Evolutionary conservation across 768 basidiomycete genomes (phyloP).

Genomic region (Neoboletus magnificus): DNA sequence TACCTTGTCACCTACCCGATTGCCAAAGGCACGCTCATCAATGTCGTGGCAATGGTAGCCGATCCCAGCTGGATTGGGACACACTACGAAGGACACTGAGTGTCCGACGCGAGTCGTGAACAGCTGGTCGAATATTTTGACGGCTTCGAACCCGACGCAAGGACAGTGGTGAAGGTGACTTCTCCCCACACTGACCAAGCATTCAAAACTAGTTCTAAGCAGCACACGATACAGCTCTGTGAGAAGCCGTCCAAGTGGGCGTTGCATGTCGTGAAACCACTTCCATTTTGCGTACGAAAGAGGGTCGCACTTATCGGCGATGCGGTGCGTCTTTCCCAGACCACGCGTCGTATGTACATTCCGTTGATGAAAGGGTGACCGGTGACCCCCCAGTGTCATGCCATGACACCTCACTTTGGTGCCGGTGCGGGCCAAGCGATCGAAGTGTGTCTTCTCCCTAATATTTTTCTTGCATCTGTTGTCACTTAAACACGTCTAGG

Average conservation of each 20-base stretch:
- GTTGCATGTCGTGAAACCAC: constrained; percentile 39
- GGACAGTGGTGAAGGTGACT: constrained; percentile 27
- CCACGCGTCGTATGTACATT: neutral
- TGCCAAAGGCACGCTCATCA: constrained; percentile 34
- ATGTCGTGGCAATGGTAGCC: constrained; percentile 33
- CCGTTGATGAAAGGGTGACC: neutral
- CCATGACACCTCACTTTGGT: constrained; percentile 22
- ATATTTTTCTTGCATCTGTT: neutral
- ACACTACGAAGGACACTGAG: constrained; percentile 32
- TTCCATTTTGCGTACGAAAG: constrained; percentile 38
- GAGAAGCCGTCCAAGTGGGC: constrained; percentile 42
- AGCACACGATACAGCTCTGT: constrained; percentile 27
- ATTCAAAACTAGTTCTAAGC: neutral
- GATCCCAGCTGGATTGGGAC: constrained; percentile 31
- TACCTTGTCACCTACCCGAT: constrained; percentile 40
- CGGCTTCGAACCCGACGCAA: constrained; percentile 37
- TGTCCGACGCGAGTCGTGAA: constrained; percentile 26
- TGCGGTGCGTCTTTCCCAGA: constrained; percentile 32
- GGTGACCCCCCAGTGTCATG: constrained; percentile 14
- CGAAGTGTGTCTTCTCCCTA: constrained; percentile 7
- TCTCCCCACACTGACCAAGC: neutral
- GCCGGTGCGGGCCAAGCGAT: constrained; percentile 27
- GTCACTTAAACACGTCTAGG: neutral
- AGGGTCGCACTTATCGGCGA: constrained; percentile 49
- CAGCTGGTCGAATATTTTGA: constrained; percentile 30